Conservation (phyloP, 768 basidiomycete species). For the Lactarius tabidus region DNA sequence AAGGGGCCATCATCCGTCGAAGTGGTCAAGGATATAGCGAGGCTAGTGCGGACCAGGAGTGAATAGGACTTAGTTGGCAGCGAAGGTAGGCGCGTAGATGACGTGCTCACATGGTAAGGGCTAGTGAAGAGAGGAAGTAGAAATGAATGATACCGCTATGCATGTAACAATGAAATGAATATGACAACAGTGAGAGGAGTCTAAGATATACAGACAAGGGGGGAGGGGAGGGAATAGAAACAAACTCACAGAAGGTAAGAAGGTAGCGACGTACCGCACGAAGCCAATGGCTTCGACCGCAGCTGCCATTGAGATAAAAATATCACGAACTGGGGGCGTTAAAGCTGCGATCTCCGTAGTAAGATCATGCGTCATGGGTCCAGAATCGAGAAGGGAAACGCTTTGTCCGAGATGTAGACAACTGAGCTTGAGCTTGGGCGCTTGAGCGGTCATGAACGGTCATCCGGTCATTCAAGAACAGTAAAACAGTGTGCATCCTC, state of each 20-base stretch:
- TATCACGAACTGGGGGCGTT: neutral
- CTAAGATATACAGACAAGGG: neutral
- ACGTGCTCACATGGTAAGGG: constrained; percentile 3
- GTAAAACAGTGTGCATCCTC: too few relatives aligned
- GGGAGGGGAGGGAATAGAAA: neutral
- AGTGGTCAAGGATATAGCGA: neutral
- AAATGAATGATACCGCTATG: neutral
- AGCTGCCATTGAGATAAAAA: neutral
- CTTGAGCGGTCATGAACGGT: too few relatives aligned
- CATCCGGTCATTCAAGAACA: too few relatives aligned
- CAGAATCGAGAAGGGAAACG: neutral
- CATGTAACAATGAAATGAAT: neutral
- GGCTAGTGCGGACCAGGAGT: neutral
- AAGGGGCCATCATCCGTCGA: neutral
- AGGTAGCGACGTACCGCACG: neutral
- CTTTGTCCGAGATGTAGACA: neutral
- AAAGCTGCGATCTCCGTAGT: neutral
- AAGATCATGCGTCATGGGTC: neutral
- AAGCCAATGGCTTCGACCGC: neutral
- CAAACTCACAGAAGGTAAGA: neutral
- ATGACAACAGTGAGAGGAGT: neutral
- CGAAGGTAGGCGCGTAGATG: too few relatives aligned
- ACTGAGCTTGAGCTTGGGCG: too few relatives aligned
- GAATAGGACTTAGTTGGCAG: neutral
- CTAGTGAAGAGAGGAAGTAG: neutral